Evolutionary conservation across 2,329 filamentous ascomycete species (phyloP), one percentile per base, ranked within the genome.

Genomic region (Diaporthe ampelina): DNA sequence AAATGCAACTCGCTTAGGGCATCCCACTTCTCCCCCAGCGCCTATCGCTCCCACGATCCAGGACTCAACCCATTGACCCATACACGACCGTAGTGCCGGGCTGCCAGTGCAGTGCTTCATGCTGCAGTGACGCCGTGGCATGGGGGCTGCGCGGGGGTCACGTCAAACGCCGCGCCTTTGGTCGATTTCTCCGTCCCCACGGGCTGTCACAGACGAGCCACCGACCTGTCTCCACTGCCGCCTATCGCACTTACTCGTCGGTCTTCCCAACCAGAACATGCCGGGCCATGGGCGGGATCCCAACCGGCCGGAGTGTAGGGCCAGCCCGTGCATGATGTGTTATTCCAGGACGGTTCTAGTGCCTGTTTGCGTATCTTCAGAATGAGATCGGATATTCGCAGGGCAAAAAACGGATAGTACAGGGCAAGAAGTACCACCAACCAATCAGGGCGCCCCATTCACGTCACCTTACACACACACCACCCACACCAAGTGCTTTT

Each of bases 1-100:
- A 43, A 45, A 56, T 73, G 57, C 35, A 67, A 37, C 63, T 67
- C 69, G 69, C 54, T 71, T 71, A 48, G 15, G 35, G 11, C 9
- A n/a, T 11, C 15, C n/a, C 32, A 15, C 26, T n/a, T 10, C n/a
- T 19, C 2, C 40, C 40, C 32, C 37, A 40, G 26, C 52, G 32
- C 6, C 21, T 21, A 19, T 61, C 29, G 17, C n/a, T 48, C 32
- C n/a, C 45, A 52, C 59, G 6, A 37, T 7, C 26, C 19, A 35
- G 43, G 26, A n/a, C 35, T 21, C 40, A 24, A n/a, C 4, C 2
- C 21, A n/a, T 11, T 13, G 48, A 24, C n/a, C 9, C 21, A 3
- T 5, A 11, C 45, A n/a, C 10, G 26, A 35, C 61, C 61, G 13
- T 43, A 11, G 59, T 9, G 43, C 43, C 43, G 43, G 43, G 43